Base-by-base conservation (phyloP, 805 yeast genomes). In the Candida adriatica region DNA sequence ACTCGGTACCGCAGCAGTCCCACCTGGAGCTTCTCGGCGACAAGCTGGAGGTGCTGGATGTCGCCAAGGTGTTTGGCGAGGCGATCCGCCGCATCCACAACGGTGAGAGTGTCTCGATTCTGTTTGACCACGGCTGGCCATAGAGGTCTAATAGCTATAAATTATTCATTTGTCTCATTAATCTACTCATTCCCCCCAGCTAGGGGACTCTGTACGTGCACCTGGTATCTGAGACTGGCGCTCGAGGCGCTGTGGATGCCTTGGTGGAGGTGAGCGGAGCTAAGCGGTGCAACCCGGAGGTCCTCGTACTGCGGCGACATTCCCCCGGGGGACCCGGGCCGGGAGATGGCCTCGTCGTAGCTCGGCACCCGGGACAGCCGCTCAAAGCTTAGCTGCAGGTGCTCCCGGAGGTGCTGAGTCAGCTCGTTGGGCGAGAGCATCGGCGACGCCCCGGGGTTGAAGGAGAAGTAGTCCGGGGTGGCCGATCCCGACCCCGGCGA, bases 81-180 rank as follows among this genome's bases (percentile, higher is more conserved):
- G 90, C 96, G 2, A 86, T 92, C 27, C 70, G 99, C 55, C 71
- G 99, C 56, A 90, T 92, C 30, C 95, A 92, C 58, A 92, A 92
- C 47, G 99, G 99, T 45, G 99, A 92, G 63, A 77, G 90, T 11
- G 95, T 92, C 13, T 80, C 94, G 13, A 81, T 86, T 84, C 65
- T 92, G 39, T 92, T 88, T 60, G 96, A 87, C 48, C 88, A 83
- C 46, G 94, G 67, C 6, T 61, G 65, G 61, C 45, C 47, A 33
- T 46, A 34, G 42, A 19, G 8, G 22, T 19, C 22, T 19, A 19
- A 19, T 19, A 19, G 8, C 11, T 19, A 23, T 23, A 7, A 8
- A 23, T 8, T 13, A n/a, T 23, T 23, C 13, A 23, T 9, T 23
- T 23, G 13, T 19, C 8, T 11, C 11, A 19, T 19, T 19, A 19